Conservation (phyloP, 495 filamentous ascomycete species). For the Aspergillus asperescens region DNA sequence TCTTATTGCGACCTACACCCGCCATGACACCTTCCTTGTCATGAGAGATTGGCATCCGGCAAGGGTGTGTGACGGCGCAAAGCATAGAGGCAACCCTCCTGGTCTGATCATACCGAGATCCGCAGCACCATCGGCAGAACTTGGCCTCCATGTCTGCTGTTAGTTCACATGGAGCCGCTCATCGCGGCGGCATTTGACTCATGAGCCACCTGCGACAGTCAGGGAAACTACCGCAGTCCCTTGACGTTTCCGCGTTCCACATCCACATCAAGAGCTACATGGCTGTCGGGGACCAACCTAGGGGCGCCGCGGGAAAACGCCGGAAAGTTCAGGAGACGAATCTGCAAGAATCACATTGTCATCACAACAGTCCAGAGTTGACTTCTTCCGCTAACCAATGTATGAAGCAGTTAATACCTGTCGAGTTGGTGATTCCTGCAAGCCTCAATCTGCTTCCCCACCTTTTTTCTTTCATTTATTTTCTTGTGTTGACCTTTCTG, state of each 20-base stretch:
- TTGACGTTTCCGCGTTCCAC: constrained; percentile 18
- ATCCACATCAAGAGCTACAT: constrained; percentile 9
- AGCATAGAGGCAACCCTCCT: constrained; percentile 5
- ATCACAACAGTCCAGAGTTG: constrained; percentile 19
- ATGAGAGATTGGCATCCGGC: constrained; percentile 13
- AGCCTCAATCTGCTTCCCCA: constrained; percentile 7
- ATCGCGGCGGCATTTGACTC: constrained; percentile 14
- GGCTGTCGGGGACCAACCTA: constrained; percentile 10
- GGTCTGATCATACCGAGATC: constrained; percentile 18
- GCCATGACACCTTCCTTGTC: constrained; percentile 8
- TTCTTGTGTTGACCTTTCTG: constrained; percentile 7
- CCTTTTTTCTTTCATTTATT: constrained; percentile 4
- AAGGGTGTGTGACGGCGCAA: constrained; percentile 4
- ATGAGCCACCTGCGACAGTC: constrained; percentile 16
- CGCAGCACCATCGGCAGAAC: neutral
- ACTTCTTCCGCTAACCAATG: constrained; percentile 16
- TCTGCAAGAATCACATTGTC: constrained; percentile 24
- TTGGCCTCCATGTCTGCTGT: constrained; percentile 1
- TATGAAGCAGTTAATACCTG: constrained; percentile 12
- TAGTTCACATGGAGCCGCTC: constrained; percentile 12
- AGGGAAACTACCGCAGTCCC: constrained; percentile 17
- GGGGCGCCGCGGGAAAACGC: constrained; percentile 8
- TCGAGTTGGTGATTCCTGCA: constrained; percentile 39
- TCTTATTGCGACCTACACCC: constrained; percentile 14
- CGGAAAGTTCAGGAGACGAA: constrained; percentile 13